phyloP scores from a whole-genome alignment of 176 grass and related monocot species.

The Musa beccarii region DNA sequence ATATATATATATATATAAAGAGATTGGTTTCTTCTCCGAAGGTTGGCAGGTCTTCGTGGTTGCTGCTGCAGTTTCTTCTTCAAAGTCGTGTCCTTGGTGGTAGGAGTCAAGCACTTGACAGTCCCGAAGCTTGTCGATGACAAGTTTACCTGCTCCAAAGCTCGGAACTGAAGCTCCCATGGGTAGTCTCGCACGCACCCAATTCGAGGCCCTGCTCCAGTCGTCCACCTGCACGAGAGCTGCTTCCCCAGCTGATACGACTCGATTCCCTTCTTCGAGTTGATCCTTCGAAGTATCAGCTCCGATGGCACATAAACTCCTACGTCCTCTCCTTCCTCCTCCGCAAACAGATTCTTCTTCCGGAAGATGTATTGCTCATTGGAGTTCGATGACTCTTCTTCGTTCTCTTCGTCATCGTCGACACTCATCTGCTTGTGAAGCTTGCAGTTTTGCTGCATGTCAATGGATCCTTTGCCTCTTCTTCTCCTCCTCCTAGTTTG shows the following conservation, averaged over 20 bases:
- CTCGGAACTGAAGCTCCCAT: slow-evolving; percentile 58
- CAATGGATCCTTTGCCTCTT: slow-evolving; percentile 26
- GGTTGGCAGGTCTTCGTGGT: too few relatives aligned
- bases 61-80: too few relatives aligned
- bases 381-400: background rate
- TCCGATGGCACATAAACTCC: slow-evolving; percentile 43
- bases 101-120: background rate
- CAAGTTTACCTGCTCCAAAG: slow-evolving; percentile 67
- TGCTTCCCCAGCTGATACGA: slow-evolving; percentile 91
- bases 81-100: too few relatives aligned
- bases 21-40: too few relatives aligned
- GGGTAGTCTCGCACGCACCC: slow-evolving; percentile 87
- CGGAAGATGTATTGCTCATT: slow-evolving; percentile 33
- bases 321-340: slow-evolving; percentile 20
- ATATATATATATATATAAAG: too few relatives aligned
- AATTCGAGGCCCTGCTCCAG: slow-evolving; percentile 63
- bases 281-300: slow-evolving; percentile 69
- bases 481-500: background rate
- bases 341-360: slow-evolving; percentile 52
- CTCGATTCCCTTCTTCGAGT: slow-evolving; percentile 56
- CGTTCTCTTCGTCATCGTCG: background rate
- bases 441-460: background rate
- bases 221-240: slow-evolving; percentile 68
- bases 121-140: slow-evolving; percentile 34
- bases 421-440: background rate